A percentile compares a stretch with the other conserved stretches of the same genome.
Conservation (phyloP, 768 basidiomycete species). For the Trametes cingulata region DNA sequence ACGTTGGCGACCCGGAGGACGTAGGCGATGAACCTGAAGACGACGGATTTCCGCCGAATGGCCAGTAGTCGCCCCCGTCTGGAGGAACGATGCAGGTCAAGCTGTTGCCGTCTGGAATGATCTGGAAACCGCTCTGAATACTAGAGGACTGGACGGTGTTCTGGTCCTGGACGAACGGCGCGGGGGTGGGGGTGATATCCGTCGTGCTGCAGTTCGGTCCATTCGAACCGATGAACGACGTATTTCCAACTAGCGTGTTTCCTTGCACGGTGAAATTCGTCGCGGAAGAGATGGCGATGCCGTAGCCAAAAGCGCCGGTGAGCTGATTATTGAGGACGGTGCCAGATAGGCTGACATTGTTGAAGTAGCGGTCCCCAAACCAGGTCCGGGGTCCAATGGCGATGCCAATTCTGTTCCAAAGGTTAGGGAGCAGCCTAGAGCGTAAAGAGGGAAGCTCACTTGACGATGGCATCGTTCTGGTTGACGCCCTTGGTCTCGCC, state of each 20-base stretch:
- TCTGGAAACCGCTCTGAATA: constrained; percentile 54
- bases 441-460: constrained; percentile 44
- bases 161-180: constrained; percentile 59
- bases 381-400: constrained; percentile 77
- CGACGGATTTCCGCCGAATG: constrained; percentile 56
- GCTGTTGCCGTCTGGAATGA: constrained; percentile 52
- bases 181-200: constrained; percentile 52
- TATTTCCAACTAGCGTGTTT: constrained; percentile 66
- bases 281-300: constrained; percentile 64
- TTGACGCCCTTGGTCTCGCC: constrained; percentile 56
- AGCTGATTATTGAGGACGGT: constrained; percentile 57
- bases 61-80: constrained; percentile 70
- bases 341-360: constrained; percentile 56
- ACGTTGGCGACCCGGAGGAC: constrained; percentile 19
- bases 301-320: constrained; percentile 73
- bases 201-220: constrained; percentile 63
- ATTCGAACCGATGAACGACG: constrained; percentile 69
- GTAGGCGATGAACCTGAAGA: not conserved
- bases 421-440: not conserved
- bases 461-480: constrained; percentile 61
- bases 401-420: constrained; percentile 64
- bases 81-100: constrained; percentile 72
- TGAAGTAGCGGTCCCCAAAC: constrained; percentile 62
- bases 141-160: constrained; percentile 42
- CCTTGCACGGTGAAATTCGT: constrained; percentile 64